These are phyloP conservation scores for Oryza rufipogon DNA, from an alignment of 176 grass and related monocot genomes.

Conservation along the genomic window DNA sequence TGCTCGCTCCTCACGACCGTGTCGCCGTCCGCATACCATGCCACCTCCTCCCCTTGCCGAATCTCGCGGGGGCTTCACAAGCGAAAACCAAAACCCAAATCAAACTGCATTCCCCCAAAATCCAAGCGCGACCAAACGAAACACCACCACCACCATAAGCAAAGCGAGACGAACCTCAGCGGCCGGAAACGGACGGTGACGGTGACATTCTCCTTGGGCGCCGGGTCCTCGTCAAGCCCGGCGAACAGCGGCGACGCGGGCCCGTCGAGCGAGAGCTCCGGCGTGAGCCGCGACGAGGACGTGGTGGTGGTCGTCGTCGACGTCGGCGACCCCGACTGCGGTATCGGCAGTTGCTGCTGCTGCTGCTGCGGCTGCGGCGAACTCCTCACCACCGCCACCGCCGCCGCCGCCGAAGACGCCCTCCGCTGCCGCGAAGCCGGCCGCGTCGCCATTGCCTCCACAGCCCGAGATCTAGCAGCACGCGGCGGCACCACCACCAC, in stretches of 20 bases:
- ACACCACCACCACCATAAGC: background rate
- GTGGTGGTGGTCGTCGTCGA: constrained; percentile 71
- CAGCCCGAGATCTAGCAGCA: constrained; percentile 51
- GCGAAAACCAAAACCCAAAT: constrained; percentile 47
- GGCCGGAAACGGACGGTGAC: constrained; percentile 98
- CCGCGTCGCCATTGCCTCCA: constrained; percentile 54
- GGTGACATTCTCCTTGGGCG: constrained; percentile 89
- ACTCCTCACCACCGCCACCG: constrained; percentile 23
- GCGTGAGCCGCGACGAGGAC: constrained; percentile 70
- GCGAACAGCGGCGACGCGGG: constrained; percentile 64
- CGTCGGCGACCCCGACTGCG: constrained; percentile 64
- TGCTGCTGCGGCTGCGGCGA: constrained; percentile 4
- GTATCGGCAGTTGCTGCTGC: background rate
- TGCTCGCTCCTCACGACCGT: constrained; percentile 93
- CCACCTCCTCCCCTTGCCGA: constrained; percentile 95
- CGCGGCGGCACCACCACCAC: background rate
- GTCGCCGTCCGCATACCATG: constrained; percentile 97
- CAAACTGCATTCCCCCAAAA: constrained; percentile 56
- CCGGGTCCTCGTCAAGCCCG: constrained; percentile 51
- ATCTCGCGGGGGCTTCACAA: constrained; percentile 88
- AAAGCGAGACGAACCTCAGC: constrained; percentile 62
- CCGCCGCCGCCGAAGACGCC: constrained; percentile 3
- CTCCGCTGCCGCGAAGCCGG: constrained; percentile 61
- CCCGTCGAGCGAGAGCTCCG: constrained; percentile 69
- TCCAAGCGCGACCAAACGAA: constrained; percentile 27